A percentile compares a stretch with the other conserved stretches of the same genome.
Conservation (phyloP, 768 basidiomycete genomes). For the Tylopilus rubrobrunneus region DNA sequence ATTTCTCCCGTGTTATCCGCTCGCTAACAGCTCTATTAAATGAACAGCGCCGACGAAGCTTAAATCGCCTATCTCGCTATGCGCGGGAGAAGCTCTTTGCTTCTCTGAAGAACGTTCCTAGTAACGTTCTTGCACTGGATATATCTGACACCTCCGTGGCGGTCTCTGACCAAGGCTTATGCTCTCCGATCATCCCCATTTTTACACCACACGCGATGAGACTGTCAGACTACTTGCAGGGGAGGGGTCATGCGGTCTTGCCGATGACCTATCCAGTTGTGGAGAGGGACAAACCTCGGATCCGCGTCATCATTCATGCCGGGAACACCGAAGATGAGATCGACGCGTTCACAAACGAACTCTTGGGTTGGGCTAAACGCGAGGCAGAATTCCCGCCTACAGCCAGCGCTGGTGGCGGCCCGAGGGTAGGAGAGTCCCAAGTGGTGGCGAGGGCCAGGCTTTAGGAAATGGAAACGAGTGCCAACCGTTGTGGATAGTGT, state of each 20-base stretch:
- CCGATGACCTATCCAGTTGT: conserved; percentile 14
- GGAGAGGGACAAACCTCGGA: conserved; percentile 5
- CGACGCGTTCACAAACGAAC: conserved; percentile 3
- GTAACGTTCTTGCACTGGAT: conserved; percentile 2
- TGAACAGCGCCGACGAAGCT: conserved; percentile 14
- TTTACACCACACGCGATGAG: conserved; percentile 9
- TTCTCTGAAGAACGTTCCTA: conserved; percentile 7
- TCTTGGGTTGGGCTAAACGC: conserved; percentile 13
- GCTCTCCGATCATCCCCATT: conserved; percentile 21
- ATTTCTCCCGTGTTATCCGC: background rate
- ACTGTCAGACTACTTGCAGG: conserved; percentile 11
- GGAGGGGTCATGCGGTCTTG: conserved; percentile 11
- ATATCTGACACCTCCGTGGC: background rate
- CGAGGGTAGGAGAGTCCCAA: background rate
- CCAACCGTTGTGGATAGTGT: background rate
- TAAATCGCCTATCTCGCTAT: conserved; percentile 10
- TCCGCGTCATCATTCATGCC: conserved; percentile 18
- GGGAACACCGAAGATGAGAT: conserved; percentile 17
- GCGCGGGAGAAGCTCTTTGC: conserved; percentile 7
- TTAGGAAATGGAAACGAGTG: background rate
- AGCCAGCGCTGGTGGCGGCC: background rate
- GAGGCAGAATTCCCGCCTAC: background rate
- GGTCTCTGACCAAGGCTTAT: background rate
- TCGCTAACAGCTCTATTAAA: background rate
- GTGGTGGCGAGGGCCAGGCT: conserved; percentile 12